These are phyloP conservation scores for Wickerhamomyces bisporus DNA, from an alignment of 805 yeast species.

Conservation along the genomic window DNA sequence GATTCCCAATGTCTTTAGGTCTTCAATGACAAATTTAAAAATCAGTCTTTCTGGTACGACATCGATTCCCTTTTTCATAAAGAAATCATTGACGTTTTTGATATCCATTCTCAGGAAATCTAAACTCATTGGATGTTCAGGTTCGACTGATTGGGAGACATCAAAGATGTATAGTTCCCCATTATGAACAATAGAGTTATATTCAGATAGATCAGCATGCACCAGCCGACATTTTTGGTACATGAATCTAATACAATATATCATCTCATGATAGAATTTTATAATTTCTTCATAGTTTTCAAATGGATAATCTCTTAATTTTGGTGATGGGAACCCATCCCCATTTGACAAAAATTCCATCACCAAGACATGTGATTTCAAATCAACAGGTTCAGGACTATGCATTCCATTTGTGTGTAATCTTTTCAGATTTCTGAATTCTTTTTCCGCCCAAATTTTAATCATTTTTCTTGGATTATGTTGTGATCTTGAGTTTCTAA, in stretches of 20 bases:
- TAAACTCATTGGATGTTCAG: slow-evolving; percentile 94
- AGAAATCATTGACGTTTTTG: slow-evolving; percentile 89
- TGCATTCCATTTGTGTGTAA: slow-evolving; percentile 75
- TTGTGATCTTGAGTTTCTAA: slow-evolving; percentile 77
- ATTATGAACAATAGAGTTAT: slow-evolving; percentile 82
- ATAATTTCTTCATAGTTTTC: slow-evolving; percentile 60
- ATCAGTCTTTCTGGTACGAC: slow-evolving; percentile 78
- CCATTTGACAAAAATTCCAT: slow-evolving; percentile 87
- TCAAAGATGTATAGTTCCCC: slow-evolving; percentile 81
- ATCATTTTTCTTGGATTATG: slow-evolving; percentile 97
- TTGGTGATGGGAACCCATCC: slow-evolving; percentile 85
- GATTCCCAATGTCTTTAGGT: slow-evolving; percentile 31
- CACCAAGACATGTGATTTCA: slow-evolving; percentile 84
- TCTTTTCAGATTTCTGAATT: slow-evolving; percentile 87
- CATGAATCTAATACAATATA: slow-evolving; percentile 80
- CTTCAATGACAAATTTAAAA: slow-evolving; percentile 69
- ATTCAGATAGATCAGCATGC: slow-evolving; percentile 96
- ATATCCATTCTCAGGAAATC: slow-evolving; percentile 97
- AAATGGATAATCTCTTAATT: slow-evolving; percentile 78
- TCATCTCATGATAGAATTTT: slow-evolving; percentile 68
- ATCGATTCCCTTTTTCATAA: slow-evolving; percentile 64
- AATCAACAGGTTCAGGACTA: slow-evolving; percentile 88
- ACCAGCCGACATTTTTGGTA: slow-evolving; percentile 85
- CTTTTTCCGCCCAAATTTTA: slow-evolving; percentile 97
- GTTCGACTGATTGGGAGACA: slow-evolving; percentile 96